Base-by-base conservation (phyloP, 2,329 filamentous ascomycete species). In the Aspergillus latus region DNA sequence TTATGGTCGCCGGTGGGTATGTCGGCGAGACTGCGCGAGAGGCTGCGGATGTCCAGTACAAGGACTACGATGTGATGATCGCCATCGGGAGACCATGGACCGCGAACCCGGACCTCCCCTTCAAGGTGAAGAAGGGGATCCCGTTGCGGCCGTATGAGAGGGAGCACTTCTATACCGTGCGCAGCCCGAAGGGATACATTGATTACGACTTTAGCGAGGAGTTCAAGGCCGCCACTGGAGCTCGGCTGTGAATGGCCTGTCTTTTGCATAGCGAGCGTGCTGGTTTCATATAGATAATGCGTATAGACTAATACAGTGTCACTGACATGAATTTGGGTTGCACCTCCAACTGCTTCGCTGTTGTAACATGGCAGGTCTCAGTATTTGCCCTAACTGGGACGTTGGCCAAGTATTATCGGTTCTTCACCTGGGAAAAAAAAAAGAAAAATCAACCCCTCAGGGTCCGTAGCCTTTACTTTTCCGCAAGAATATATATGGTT, bases 1-100 rank as follows among this genome's bases (percentile, higher is more conserved):
- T 85, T 30, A 60, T 86, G 3, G 62, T 84, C n/a, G 77, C 78
- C 1, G 80, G 80, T 46, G 79, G 77, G 1, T 81, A 76, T 63
- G 72, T 68, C 30, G 59, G 72, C 0, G 73, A 74, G 1, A 69
- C 67, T 13, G 78, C 79, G 1, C 64, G 70, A 37, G 68, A 71
- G 43, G 71, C 74, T 0, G 74, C 64, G 7, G 73, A 74, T 56
- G 49, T 48, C 5, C 62, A 65, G 32, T 72, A 72, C 39, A 63
- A 64, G 54, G 65, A 67, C 21, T 57, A 67, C 44, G 66, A 73
- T 42, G 58, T 69, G 11, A 43, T 72, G 15, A 58, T 79, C 42
- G 72, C 64, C 0, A 75, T 80, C 65, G 78, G 78, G 2, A 64
- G 78, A 26, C 68, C 68, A 6, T 81, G 72, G 52, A 76, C 76